Percentiles rank a stretch among this genome's conserved stretches.
Conservation (phyloP, 164 flowering plant genomes). For the Stephania japonica region DNA sequence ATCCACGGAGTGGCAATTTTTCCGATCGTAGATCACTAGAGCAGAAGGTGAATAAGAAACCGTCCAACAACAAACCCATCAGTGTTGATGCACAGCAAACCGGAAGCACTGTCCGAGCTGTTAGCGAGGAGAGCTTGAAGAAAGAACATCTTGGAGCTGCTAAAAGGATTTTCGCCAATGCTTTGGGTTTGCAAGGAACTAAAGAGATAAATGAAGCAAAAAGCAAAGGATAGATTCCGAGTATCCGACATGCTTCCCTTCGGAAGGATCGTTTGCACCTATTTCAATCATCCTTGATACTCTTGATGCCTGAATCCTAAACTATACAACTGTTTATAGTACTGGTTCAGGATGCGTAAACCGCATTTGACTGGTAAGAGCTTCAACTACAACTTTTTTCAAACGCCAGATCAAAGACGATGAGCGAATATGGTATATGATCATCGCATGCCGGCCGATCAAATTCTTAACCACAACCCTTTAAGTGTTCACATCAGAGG, state of each 20-base stretch:
- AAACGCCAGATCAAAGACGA: background rate
- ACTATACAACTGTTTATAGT: background rate
- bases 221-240: slow-evolving; percentile 5
- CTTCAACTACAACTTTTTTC: background rate
- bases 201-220: slow-evolving; percentile 25
- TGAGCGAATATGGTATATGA: background rate
- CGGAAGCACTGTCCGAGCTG: slow-evolving; percentile 21
- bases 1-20: slow-evolving; percentile 8
- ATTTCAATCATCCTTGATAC: background rate
- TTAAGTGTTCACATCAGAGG: background rate
- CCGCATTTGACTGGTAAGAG: background rate
- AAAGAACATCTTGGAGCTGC: slow-evolving; percentile 76
- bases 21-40: slow-evolving; percentile 1
- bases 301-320: background rate
- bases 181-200: slow-evolving; percentile 46
- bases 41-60: slow-evolving; percentile 14
- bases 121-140: slow-evolving; percentile 26
- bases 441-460: background rate
- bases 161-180: slow-evolving; percentile 83
- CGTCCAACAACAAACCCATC: slow-evolving; percentile 6
- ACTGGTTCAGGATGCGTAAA: background rate
- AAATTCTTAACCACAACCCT: background rate
- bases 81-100: slow-evolving; percentile 14
- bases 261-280: background rate
- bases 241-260: background rate